Base-by-base conservation (phyloP, 1,139 yeast species). In the Fermentozyma sake region DNA sequence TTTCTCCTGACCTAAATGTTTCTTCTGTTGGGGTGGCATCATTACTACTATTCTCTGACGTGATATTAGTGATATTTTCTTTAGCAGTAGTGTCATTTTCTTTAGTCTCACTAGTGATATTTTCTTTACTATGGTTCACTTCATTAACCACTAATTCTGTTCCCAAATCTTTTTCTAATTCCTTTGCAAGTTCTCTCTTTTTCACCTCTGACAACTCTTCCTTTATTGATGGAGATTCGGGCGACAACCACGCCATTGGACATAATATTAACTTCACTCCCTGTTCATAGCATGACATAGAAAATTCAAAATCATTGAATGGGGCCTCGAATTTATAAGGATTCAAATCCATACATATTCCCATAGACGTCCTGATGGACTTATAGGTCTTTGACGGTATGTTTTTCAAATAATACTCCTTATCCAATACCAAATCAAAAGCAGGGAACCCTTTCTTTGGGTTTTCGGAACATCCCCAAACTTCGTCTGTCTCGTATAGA, bases 321-420 rank as follows among this genome's bases (percentile, higher is more conserved):
- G 94, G 87, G 1, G 95, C 87, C 39, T 72, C 65, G 50, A 87
- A 89, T 48, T 82, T 70, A 51, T 84, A 82, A 0, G 96, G 96
- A 50, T 85, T 87, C 38, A 89, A 55, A 52, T 87, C 97, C 97
- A 87, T 89, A 51, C 96, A 89, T n/a, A 89, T 86, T 0, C 96
- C 96, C 32, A 87, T 65, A 23, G 77, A 71, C 1, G 81, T 58
- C 8, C 52, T 53, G 20, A 72, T 33, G 20, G 32, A 22, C 3
- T 31, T 30, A 8, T 38, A 38, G 4, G 25, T 16, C 15, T 29
- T 33, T 6, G 12, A 23, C n/a, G 34, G 20, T 4, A 29, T 12
- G 22, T 29, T 23, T 29, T 38, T 18, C 34, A 38, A 22, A 31
- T 56, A 57, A 33, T 44, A 49, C 12, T 47, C 48, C 31, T 52